These are phyloP conservation scores for Fusarium foetens DNA, from an alignment of 2,329 filamentous ascomycete species.

Conservation along the genomic window DNA sequence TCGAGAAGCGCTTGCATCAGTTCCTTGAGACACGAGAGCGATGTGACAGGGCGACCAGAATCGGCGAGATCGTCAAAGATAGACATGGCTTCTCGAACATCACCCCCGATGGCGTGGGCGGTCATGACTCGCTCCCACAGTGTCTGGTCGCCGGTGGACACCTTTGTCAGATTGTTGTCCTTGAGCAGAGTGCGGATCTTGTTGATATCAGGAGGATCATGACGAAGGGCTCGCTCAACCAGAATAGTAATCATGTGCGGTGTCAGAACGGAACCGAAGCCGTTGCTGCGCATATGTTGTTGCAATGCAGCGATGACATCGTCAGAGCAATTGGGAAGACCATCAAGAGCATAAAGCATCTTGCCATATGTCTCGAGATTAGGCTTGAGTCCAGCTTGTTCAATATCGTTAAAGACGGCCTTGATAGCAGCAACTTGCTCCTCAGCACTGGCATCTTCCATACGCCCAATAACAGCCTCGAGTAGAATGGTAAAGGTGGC, in stretches of 20 bases:
- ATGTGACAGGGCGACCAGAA: conserved; percentile 53
- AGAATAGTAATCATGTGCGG: conserved; percentile 80
- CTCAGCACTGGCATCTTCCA: conserved; percentile 52
- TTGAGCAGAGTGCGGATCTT: conserved; percentile 70
- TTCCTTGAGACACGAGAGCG: conserved; percentile 55
- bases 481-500: conserved; percentile 80
- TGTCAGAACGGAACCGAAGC: conserved; percentile 64
- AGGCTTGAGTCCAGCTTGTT: conserved; percentile 64
- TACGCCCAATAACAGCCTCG: conserved; percentile 62
- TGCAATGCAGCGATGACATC: conserved; percentile 69
- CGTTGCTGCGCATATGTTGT: conserved; percentile 66
- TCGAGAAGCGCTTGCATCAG: conserved; percentile 52
- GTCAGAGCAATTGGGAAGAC: conserved; percentile 51
- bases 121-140: conserved; percentile 78
- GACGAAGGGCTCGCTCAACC: conserved; percentile 72
- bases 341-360: conserved; percentile 67
- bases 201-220: conserved; percentile 65
- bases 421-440: conserved; percentile 65
- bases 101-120: conserved; percentile 68
- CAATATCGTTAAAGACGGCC: conserved; percentile 67
- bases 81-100: conserved; percentile 60
- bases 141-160: conserved; percentile 62
- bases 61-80: conserved; percentile 59
- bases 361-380: conserved; percentile 74
- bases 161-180: conserved; percentile 59